Percentiles rank a stretch among this genome's conserved stretches.
Conservation (phyloP, 2,329 filamentous ascomycete species). For the Cercospora sojina region DNA sequence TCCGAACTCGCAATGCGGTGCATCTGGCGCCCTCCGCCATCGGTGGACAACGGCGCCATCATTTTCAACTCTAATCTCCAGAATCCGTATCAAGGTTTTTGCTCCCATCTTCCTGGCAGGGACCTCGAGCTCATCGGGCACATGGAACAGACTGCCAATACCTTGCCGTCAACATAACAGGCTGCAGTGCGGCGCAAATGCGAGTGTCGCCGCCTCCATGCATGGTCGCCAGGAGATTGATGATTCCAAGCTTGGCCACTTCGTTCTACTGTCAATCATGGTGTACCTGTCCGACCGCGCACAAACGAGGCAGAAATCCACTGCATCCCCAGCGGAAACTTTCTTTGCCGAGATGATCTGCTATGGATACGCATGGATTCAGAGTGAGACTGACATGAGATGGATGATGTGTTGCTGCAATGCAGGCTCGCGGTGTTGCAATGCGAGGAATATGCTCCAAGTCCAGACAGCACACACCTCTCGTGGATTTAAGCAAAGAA, state of each 20-base stretch:
- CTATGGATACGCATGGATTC: constrained; percentile 10
- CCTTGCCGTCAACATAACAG: background rate
- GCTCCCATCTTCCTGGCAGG: background rate
- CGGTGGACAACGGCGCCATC: background rate
- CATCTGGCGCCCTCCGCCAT: background rate
- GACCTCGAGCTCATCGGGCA: background rate
- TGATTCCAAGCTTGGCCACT: background rate
- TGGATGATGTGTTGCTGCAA: background rate
- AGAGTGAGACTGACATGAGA: background rate
- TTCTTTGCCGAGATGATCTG: constrained; percentile 14
- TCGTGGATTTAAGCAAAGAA: background rate
- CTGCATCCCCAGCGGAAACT: background rate
- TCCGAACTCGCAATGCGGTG: background rate
- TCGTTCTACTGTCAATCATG: background rate
- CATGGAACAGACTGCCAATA: background rate
- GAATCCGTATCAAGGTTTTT: background rate
- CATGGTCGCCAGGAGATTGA: constrained; percentile 5
- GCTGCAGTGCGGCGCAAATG: background rate
- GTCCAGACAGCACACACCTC: background rate
- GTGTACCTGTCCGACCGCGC: background rate
- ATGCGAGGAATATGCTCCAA: background rate
- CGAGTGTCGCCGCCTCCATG: background rate
- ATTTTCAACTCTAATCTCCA: constrained; percentile 7
- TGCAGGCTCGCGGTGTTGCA: background rate
- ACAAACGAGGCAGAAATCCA: background rate